Percentiles rank a stretch among this genome's conserved stretches.
These are phyloP conservation scores for Cutaneotrichosporon sp. DNA, from an alignment of 1,284 basidiomycete species.

Conservation along the genomic window DNA sequence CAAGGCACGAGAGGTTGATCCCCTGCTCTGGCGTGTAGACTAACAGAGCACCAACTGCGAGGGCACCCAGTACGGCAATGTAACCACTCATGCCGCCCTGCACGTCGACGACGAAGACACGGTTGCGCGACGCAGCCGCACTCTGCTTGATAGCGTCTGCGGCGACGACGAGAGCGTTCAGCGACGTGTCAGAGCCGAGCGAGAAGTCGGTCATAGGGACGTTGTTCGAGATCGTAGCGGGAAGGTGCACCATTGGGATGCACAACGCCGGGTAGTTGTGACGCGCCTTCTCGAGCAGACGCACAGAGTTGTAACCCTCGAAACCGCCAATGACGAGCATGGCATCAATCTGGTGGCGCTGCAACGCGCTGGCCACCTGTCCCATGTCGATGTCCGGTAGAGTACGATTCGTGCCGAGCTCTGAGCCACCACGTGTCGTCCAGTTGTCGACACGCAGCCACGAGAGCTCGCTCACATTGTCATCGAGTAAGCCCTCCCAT, in stretches of 20 bases:
- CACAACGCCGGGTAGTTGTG: constrained; percentile 85
- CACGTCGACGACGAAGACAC: constrained; percentile 97
- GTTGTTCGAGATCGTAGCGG: constrained; percentile 96
- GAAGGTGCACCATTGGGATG: constrained; percentile 88
- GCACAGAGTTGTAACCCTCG: constrained; percentile 81
- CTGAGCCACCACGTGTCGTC: constrained; percentile 95
- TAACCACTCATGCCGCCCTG: constrained; percentile 97
- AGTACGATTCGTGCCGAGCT: constrained; percentile 92
- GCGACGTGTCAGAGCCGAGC: constrained; percentile 88
- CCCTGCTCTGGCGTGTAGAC: constrained; percentile 94
- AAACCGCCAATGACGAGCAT: constrained; percentile 93
- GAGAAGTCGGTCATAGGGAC: constrained; percentile 96
- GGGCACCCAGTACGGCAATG: constrained; percentile 88
- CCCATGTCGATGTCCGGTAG: constrained; percentile 84
- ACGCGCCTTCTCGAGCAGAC: constrained; percentile 75
- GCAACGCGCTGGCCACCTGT: constrained; percentile 82
- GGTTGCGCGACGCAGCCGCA: constrained; percentile 88
- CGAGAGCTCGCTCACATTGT: constrained; percentile 78
- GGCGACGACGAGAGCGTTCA: constrained; percentile 96
- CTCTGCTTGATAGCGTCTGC: constrained; percentile 99
- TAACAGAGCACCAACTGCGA: constrained; percentile 86
- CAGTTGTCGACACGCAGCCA: constrained; percentile 98
- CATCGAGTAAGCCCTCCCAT: constrained; percentile 88
- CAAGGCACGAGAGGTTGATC: constrained; percentile 76
- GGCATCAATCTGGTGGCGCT: constrained; percentile 77